Evolutionary conservation across 2,329 filamentous ascomycete genomes (phyloP), one percentile per base, ranked within the genome.

Genomic region (Pleoardoris graminearum): DNA sequence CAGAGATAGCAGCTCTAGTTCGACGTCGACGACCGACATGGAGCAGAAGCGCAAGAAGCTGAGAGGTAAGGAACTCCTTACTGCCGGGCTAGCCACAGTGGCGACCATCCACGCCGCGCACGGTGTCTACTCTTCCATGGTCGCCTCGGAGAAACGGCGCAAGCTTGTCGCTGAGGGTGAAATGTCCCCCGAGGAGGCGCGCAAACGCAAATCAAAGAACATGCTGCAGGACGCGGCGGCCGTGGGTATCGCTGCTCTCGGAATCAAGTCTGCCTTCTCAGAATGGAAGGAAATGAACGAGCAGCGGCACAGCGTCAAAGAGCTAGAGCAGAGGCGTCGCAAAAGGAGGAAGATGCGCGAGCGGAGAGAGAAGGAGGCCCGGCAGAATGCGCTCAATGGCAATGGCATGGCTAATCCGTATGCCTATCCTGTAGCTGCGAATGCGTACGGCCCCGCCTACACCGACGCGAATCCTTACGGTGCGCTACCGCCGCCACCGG

Each of bases 101-200:
- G 86, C 86, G 32, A 88, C 85, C 23, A 86, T 88, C 57, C 85
- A 88, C 72, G 85, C 85, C 21, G 85, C 83, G 12, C 85, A 88
- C 68, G 81, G 79, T 55, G 77, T 88, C 49, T 85, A 86, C 71
- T 78, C 80, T 57, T 83, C 81, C 63, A 80, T 87, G 75, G 82
- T 85, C 60, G 84, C 85, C 54, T 81, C 84, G 51, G 81, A 87
- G 57, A 80, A 84, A 60, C 78, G 85, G 43, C 78, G 79, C 65
- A 79, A 81, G 62, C 75, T 83, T 48, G 78, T 88, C n/a, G 75
- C 77, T 25, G 82, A 87, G 58, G 85, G 85, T 41, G 80, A 85
- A 62, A 87, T 88, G 73, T 77, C 80, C 3, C 75, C 79, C 2
- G 81, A 87, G 61, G 81, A 87, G 68, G 85, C 85, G 32, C 76